A percentile compares a stretch with the other conserved stretches of the same genome.
Conservation (phyloP, 202 grass and related monocot species). For the Dendrocalamus latiflorus region DNA sequence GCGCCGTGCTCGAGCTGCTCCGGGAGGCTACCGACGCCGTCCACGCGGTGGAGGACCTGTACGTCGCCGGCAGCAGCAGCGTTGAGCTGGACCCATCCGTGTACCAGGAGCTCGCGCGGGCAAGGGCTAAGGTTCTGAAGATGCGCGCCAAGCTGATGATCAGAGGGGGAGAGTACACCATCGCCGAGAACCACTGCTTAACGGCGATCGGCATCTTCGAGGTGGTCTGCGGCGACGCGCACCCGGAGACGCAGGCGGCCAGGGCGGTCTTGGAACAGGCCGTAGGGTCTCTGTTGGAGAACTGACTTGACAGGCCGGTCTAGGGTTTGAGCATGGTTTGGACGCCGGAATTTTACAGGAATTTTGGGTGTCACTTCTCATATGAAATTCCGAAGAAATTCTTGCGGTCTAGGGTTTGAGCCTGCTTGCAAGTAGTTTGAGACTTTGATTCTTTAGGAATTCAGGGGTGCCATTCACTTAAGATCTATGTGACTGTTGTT, state of each 20-base stretch:
- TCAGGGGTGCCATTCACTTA: too few relatives aligned
- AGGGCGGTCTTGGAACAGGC: conserved; percentile 18
- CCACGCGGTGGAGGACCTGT: conserved; percentile 28
- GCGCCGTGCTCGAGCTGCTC: conserved; percentile 46
- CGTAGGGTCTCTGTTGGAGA: neutral
- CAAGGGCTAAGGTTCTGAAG: conserved; percentile 40
- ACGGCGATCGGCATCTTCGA: conserved; percentile 47
- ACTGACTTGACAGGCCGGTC: neutral
- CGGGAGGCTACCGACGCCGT: conserved; percentile 33
- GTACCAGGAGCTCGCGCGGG: conserved; percentile 26
- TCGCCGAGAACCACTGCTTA: conserved; percentile 40
- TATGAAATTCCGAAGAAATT: neutral
- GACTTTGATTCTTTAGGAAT: neutral
- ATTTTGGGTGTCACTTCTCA: neutral
- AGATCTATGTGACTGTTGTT: neutral
- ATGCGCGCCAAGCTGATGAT: conserved; percentile 52
- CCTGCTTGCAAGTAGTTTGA: neutral
- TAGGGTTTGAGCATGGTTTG: neutral
- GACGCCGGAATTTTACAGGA: neutral
- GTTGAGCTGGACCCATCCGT: neutral
- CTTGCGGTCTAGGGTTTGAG: too few relatives aligned
- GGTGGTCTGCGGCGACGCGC: conserved; percentile 42
- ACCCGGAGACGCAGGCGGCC: conserved; percentile 36
- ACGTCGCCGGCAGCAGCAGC: neutral
- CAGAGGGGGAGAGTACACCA: conserved; percentile 26